Evolutionary conservation across 345 rosid genomes (phyloP).

Genomic region (Linum usitatissimum): DNA sequence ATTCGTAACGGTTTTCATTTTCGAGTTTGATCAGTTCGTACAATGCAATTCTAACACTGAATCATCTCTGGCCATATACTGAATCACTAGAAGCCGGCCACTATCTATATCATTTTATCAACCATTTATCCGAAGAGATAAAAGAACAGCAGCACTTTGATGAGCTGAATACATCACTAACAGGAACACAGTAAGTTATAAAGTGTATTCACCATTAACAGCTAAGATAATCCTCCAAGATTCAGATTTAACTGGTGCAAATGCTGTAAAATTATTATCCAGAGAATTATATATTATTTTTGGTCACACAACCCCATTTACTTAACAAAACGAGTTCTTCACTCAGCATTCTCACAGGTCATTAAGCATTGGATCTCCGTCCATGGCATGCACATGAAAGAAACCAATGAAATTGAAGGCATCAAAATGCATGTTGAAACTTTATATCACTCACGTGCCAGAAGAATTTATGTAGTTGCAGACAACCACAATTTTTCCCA

Average conservation of each 20-base stretch:
- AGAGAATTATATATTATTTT: background rate
- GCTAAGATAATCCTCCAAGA: background rate
- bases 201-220: background rate
- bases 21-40: background rate
- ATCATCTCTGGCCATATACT: background rate
- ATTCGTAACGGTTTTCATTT: background rate
- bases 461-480: conserved; percentile 81
- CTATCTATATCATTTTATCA: background rate
- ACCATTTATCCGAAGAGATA: background rate
- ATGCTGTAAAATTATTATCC: background rate
- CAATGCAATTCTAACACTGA: background rate
- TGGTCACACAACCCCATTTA: background rate
- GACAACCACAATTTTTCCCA: conserved; percentile 83
- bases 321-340: background rate
- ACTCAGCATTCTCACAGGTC: background rate
- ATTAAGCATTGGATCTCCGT: background rate
- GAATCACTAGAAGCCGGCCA: background rate
- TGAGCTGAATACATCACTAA: background rate
- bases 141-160: background rate
- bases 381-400: background rate
- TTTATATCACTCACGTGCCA: conserved; percentile 46
- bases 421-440: conserved; percentile 1
- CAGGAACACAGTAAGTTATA: background rate
- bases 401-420: conserved; percentile 8
- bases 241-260: background rate